Evolutionary conservation across 208 protist species (phyloP).

Genomic region (Crithidia fasciculata): DNA sequence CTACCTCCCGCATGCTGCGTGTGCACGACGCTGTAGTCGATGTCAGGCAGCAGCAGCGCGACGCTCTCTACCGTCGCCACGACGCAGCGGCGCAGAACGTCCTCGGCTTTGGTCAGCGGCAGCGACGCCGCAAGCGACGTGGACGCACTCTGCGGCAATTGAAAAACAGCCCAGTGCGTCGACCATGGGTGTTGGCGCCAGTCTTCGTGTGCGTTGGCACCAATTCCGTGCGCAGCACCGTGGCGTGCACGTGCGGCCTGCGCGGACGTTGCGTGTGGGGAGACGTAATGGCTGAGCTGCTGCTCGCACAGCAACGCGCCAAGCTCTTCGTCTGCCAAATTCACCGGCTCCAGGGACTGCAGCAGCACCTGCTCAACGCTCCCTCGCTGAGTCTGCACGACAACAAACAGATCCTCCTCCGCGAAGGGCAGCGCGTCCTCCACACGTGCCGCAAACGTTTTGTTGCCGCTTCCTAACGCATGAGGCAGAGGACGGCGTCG

Average conservation of each 20-base stretch:
- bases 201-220: no score
- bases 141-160: constrained; percentile 7
- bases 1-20: background rate
- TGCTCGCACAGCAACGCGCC: constrained; percentile 36
- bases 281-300: constrained; percentile 35
- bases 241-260: background rate
- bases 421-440: constrained; percentile 25
- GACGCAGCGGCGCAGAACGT: constrained; percentile 48
- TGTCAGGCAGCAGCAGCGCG: constrained; percentile 52
- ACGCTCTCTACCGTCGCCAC: constrained; percentile 54
- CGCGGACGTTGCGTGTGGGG: constrained; percentile 17
- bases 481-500: constrained; percentile 41
- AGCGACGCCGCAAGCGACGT: background rate
- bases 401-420: constrained; percentile 70
- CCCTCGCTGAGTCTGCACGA: constrained; percentile 46
- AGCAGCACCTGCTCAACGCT: constrained; percentile 60
- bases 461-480: no score
- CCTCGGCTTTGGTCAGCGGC: constrained; percentile 22
- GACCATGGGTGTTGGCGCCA: background rate
- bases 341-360: constrained; percentile 35
- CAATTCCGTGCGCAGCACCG: background rate
- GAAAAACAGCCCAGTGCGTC: constrained; percentile 33
- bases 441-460: background rate
- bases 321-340: constrained; percentile 17
- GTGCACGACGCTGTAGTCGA: constrained; percentile 59